phyloP scores from a whole-genome alignment of 768 basidiomycete species.

The Strobilomyces echinocephalus region DNA sequence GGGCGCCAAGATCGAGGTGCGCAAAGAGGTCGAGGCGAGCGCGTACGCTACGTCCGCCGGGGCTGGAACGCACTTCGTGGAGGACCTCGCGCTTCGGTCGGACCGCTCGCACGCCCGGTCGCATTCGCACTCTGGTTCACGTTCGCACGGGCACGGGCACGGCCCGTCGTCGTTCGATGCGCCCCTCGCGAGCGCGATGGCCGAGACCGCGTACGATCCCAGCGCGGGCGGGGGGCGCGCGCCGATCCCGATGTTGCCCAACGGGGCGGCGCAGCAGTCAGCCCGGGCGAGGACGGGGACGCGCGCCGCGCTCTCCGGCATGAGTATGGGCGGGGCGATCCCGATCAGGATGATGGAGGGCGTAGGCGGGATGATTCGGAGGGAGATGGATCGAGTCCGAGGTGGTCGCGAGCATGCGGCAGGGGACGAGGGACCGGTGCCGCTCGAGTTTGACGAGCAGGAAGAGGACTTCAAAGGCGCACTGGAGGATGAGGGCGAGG shows the following conservation, averaged over 20 bases:
- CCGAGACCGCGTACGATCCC: constrained; percentile 47
- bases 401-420: constrained; percentile 2
- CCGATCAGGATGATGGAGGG: constrained; percentile 62
- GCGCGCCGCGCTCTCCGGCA: constrained; percentile 15
- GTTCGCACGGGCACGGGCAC: constrained; percentile 20
- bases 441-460: constrained; percentile 61
- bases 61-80: constrained; percentile 20
- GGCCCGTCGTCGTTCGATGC: constrained; percentile 58
- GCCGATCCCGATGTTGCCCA: constrained; percentile 73
- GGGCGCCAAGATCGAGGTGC: constrained; percentile 61
- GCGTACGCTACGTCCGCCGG: constrained; percentile 35
- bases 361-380: constrained; percentile 47
- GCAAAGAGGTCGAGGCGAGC: constrained; percentile 64
- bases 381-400: constrained; percentile 40
- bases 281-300: constrained; percentile 1
- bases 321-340: constrained; percentile 26
- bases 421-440: constrained; percentile 22
- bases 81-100: constrained; percentile 14
- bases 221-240: constrained; percentile 33
- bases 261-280: constrained; percentile 42
- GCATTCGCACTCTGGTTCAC: constrained; percentile 1
- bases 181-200: constrained; percentile 70
- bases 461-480: constrained; percentile 44
- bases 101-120: constrained; percentile 4
- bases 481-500: constrained; percentile 16